phyloP scores from a whole-genome alignment of 2,329 filamentous ascomycete species.

The Calonectria montana region DNA sequence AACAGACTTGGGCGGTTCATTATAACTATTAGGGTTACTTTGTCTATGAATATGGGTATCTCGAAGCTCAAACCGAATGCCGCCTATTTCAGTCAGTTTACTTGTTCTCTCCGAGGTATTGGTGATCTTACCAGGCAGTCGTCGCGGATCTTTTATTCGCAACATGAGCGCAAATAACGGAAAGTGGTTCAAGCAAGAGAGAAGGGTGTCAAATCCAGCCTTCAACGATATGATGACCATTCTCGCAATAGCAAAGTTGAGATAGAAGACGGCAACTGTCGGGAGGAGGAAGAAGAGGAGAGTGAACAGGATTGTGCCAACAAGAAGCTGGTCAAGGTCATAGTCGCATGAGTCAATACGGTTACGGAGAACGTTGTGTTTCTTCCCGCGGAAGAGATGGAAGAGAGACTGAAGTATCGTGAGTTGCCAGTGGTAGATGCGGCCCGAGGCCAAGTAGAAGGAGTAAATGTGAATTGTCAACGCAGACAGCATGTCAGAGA shows the following conservation, averaged over 20 bases:
- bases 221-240: conserved; percentile 97
- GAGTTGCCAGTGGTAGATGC: conserved; percentile 98
- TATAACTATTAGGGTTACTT: conserved; percentile 52
- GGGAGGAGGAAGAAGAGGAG: conserved; percentile 94
- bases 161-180: conserved; percentile 98
- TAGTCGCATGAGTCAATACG: conserved; percentile 99
- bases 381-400: conserved; percentile 97
- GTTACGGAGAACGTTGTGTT: conserved; percentile 95
- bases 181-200: conserved; percentile 97
- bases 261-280: conserved; percentile 95
- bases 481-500: conserved; percentile 91
- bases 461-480: conserved; percentile 97
- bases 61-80: conserved; percentile 90
- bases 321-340: conserved; percentile 93
- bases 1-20: conserved; percentile 76
- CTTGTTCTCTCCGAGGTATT: fast-evolving
- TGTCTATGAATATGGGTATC: conserved; percentile 70
- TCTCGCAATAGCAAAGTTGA: conserved; percentile 92
- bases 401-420: conserved; percentile 98
- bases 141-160: conserved; percentile 88
- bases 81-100: conserved; percentile 49
- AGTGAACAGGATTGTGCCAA: conserved; percentile 97
- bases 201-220: conserved; percentile 87
- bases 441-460: conserved; percentile 95
- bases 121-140: conserved; percentile 77